Conservation (phyloP, 306 rosid genomes). For the Sindora glabra region DNA sequence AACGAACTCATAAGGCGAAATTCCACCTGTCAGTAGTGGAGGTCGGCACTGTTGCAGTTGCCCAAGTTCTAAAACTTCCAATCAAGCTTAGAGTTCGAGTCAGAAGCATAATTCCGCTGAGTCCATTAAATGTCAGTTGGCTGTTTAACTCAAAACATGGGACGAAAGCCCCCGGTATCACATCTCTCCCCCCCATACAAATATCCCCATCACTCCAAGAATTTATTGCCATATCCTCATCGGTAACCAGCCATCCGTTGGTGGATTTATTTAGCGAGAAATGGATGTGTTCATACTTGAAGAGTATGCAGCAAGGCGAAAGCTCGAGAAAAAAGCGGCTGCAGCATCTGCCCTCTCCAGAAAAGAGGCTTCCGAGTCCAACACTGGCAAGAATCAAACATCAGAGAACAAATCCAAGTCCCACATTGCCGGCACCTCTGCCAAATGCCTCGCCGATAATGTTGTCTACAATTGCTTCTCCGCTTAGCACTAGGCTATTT, state of each 20-base stretch:
- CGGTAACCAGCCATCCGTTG: too few relatives aligned
- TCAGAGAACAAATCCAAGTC: not conserved
- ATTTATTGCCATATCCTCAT: not conserved
- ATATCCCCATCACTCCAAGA: not conserved
- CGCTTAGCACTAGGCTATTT: slow-evolving; percentile 3
- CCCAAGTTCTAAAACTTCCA: too few relatives aligned
- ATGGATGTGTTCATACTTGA: slow-evolving; percentile 70
- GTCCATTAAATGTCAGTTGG: not conserved
- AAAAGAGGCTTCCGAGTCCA: not conserved
- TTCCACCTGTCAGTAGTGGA: too few relatives aligned
- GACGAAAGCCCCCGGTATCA: slow-evolving; percentile 45
- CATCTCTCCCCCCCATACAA: not conserved
- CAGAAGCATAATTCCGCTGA: too few relatives aligned
- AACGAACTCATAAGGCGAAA: too few relatives aligned
- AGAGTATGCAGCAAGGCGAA: slow-evolving; percentile 38
- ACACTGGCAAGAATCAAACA: not conserved
- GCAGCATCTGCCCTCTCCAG: slow-evolving; percentile 10
- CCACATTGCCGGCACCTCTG: not conserved
- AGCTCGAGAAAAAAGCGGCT: slow-evolving; percentile 41
- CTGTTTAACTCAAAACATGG: slow-evolving; percentile 43
- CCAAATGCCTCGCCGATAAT: not conserved
- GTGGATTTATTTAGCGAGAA: too few relatives aligned
- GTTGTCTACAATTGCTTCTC: slow-evolving; percentile 35
- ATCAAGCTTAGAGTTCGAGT: too few relatives aligned
- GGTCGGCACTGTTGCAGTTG: too few relatives aligned